phyloP scores from a whole-genome alignment of 345 rosid species.

The Raphanus sativus region DNA sequence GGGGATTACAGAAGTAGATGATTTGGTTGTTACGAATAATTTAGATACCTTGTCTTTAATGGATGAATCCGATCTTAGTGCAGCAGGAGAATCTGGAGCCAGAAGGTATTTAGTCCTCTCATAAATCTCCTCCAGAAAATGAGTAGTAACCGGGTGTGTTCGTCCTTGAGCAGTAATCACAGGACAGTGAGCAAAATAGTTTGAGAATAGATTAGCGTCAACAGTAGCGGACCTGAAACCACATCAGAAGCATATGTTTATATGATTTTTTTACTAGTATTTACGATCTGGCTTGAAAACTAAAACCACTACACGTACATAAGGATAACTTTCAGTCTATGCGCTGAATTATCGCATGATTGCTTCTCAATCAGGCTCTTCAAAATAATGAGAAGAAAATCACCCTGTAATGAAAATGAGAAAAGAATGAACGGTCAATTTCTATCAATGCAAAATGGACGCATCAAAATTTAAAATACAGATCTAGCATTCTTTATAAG shows the following conservation, averaged over 20 bases:
- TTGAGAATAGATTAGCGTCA: constrained; percentile 77
- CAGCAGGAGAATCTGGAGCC: constrained; percentile 87
- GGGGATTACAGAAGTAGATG: not conserved
- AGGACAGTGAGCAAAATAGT: constrained; percentile 86
- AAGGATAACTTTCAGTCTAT: constrained; percentile 77
- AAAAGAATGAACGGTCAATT: not conserved
- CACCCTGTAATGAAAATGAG: constrained; percentile 54
- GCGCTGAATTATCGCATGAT: constrained; percentile 45
- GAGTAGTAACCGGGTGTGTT: constrained; percentile 76
- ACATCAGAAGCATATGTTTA: constrained; percentile 17
- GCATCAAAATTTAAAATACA: constrained; percentile 1
- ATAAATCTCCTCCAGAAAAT: constrained; percentile 85
- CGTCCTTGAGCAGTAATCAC: constrained; percentile 86
- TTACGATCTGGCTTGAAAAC: constrained; percentile 1
- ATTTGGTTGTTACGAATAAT: not conserved
- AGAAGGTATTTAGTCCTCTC: constrained; percentile 64
- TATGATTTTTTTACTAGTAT: constrained; percentile 5
- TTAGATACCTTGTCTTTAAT: constrained; percentile 54
- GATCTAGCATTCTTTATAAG: constrained; percentile 18
- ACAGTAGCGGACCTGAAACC: constrained; percentile 90
- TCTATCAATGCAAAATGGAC: not conserved
- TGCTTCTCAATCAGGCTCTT: constrained; percentile 87
- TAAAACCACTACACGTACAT: constrained; percentile 53
- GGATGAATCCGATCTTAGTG: constrained; percentile 57
- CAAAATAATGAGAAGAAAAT: constrained; percentile 89